phyloP scores from a whole-genome alignment of 2,329 filamentous ascomycete species.

The Scedosporium dehoogii region DNA sequence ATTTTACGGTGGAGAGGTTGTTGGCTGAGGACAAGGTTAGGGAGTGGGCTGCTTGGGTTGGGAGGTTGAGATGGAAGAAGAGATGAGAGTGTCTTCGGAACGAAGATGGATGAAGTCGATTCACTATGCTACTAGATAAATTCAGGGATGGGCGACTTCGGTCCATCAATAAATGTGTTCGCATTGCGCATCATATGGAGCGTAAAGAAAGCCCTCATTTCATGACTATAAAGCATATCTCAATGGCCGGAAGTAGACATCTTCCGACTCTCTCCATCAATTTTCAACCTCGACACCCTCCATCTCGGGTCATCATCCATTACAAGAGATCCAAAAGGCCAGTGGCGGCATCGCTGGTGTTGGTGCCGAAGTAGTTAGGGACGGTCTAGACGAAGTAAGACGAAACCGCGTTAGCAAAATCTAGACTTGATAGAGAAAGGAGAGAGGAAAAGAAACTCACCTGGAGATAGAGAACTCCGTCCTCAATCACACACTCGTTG shows the following conservation, averaged over 20 bases:
- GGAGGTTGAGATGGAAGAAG: conserved; percentile 3
- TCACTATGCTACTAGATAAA: background rate
- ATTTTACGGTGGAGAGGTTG: conserved; percentile 1
- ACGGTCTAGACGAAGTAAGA: conserved; percentile 12
- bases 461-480: conserved; percentile 40
- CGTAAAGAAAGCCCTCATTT: background rate
- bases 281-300: background rate
- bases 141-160: no score
- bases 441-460: conserved; percentile 14
- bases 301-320: background rate
- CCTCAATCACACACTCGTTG: conserved; percentile 36
- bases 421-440: background rate
- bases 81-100: background rate
- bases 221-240: background rate
- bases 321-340: conserved; percentile 27
- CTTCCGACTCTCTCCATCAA: background rate
- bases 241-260: background rate
- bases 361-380: conserved; percentile 25
- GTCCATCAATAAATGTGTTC: background rate
- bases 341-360: conserved; percentile 22
- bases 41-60: conserved; percentile 1
- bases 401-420: background rate
- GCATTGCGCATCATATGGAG: background rate
- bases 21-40: background rate
- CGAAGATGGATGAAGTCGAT: background rate